Percentiles rank a stretch among this genome's conserved stretches.
phyloP scores from a whole-genome alignment of 805 yeast genomes.

The Barnettozyma populi region DNA sequence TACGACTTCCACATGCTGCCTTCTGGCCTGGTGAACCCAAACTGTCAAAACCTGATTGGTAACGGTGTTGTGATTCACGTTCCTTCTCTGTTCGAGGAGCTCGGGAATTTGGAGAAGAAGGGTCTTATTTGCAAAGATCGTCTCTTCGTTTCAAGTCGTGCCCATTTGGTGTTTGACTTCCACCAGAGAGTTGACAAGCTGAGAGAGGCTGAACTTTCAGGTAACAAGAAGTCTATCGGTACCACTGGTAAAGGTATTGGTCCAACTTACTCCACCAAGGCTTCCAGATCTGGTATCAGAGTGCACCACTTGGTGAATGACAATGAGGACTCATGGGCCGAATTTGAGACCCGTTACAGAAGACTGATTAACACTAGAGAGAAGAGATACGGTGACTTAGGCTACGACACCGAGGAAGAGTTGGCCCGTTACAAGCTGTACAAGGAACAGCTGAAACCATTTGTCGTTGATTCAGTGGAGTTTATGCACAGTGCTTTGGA shows the following conservation, averaged over 20 bases:
- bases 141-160: conserved; percentile 84
- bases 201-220: conserved; percentile 80
- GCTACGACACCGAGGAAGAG: conserved; percentile 78
- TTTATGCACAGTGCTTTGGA: conserved; percentile 75
- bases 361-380: conserved; percentile 76
- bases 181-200: conserved; percentile 96
- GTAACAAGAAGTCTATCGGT: conserved; percentile 78
- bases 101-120: conserved; percentile 72
- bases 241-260: conserved; percentile 99
- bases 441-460: conserved; percentile 74
- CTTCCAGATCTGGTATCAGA: conserved; percentile 93
- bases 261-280: conserved; percentile 95
- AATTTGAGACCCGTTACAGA: conserved; percentile 71
- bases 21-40: conserved; percentile 93
- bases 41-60: conserved; percentile 85
- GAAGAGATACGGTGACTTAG: conserved; percentile 91
- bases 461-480: conserved; percentile 87
- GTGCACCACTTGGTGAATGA: conserved; percentile 92
- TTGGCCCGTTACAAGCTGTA: conserved; percentile 68
- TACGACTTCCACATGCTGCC: conserved; percentile 99
- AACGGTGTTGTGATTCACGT: conserved; percentile 95
- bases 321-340: conserved; percentile 90
- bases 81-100: conserved; percentile 87
- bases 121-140: conserved; percentile 64
- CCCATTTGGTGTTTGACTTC: conserved; percentile 95